phyloP scores from a whole-genome alignment of 768 basidiomycete species.

The Phylloporus rhodoxanthus region DNA sequence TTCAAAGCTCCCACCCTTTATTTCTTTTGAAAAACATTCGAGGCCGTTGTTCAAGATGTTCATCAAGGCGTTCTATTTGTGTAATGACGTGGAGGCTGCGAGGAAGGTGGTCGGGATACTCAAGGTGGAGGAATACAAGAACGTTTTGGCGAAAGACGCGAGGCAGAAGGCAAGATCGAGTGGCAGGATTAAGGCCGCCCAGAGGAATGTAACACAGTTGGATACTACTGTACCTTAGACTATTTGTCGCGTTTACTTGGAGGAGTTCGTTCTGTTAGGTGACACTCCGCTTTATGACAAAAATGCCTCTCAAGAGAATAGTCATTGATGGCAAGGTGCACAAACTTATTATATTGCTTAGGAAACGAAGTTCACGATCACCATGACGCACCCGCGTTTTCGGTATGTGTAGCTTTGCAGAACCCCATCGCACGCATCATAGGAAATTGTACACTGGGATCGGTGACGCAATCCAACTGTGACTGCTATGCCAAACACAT shows the following conservation, averaged over 20 bases:
- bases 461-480: no score
- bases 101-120: conserved; percentile 50
- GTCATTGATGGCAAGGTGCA: no score
- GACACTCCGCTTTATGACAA: no score
- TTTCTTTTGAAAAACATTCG: conserved; percentile 56
- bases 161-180: conserved; percentile 16
- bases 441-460: no score
- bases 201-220: not conserved
- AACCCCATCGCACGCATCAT: no score
- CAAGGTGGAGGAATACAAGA: conserved; percentile 34
- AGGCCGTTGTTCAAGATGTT: conserved; percentile 70
- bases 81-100: conserved; percentile 51
- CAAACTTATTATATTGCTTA: no score
- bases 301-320: no score
- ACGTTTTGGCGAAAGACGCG: conserved; percentile 6
- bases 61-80: conserved; percentile 54
- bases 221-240: not conserved
- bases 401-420: no score
- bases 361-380: no score
- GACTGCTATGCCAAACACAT: no score
- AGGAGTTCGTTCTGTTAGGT: not conserved
- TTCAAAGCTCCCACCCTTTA: conserved; percentile 35
- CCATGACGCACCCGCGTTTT: no score
- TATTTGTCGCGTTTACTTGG: no score
- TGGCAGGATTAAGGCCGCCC: conserved; percentile 16